Evolutionary conservation across 176 grass and related monocot species (phyloP), one percentile per base, ranked within the genome.

Genomic region (Melocanna baccifera): DNA sequence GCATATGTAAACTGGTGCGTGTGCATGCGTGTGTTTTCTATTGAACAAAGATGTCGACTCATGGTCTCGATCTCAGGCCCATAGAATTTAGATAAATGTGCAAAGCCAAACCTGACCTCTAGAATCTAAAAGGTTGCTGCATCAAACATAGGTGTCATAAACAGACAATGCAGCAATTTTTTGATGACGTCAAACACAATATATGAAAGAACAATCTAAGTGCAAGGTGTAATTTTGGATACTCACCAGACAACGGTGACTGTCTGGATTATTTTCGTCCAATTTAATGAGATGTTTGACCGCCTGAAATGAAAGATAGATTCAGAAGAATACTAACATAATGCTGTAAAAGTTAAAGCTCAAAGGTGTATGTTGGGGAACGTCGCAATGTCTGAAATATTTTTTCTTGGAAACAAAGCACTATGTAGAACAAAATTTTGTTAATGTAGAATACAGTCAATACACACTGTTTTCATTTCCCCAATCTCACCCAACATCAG

Each of bases 161-260:
- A 46, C 29, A 75, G 45, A 62, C 4, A 58, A 65, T 47, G 29
- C 42, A 11, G 69, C 3, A 84, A 22, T 58, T n/a, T 61, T 75
- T 73, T 64, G 71, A 64, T 59, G 14, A 19, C 64, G 22, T 83
- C 36, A 5, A 18, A 36, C 6, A 80, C 25, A 70, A 64, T 36
- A 57, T 34, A 28, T 47, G 7, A 66, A 71, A 55, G 10, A 86
- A 82, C 19, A 75, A 29, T 36, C 36, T 34, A 22, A 63, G 50
- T 34, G 61, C 3, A 43, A 82, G 14, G n/a, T 59, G 26, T 40
- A 74, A 51, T 73, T 66, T 88, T 65, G 25, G 30, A 69, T 83
- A 71, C 97, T 86, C 87, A 99, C 97, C 90, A 99, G 83, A 86
- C 97, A 96, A 19, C 93, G 73, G 74, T 99, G 97, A 73, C 89